These are phyloP conservation scores for Trebouxia sp. DNA, from an alignment of 139 green algal genomes.

Conservation along the genomic window DNA sequence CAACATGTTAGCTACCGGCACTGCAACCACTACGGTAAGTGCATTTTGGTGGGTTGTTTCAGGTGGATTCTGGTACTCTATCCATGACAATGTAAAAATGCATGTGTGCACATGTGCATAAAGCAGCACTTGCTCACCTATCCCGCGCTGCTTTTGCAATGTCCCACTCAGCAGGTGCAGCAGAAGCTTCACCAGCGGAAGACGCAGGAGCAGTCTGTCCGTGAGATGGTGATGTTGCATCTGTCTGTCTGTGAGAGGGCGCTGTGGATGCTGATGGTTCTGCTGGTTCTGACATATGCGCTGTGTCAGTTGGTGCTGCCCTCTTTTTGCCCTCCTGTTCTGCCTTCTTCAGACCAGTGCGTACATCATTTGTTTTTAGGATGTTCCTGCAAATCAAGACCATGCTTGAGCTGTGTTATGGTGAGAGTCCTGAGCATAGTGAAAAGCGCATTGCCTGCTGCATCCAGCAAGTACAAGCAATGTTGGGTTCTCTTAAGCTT, in stretches of 20 bases:
- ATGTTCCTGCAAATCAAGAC: slow-evolving; percentile 9
- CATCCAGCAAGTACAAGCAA: background rate
- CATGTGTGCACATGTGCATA: background rate
- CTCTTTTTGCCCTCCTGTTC: slow-evolving; percentile 2
- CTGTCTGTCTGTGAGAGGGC: background rate
- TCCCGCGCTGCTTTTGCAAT: slow-evolving; percentile 1
- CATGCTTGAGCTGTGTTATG: background rate
- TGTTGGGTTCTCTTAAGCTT: background rate
- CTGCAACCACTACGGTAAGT: background rate
- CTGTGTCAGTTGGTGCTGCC: background rate
- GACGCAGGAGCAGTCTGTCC: background rate
- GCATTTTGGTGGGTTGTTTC: background rate
- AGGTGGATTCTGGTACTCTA: background rate
- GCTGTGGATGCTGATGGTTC: background rate
- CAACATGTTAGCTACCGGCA: background rate
- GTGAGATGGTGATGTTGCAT: background rate
- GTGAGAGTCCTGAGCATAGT: background rate
- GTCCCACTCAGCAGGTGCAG: slow-evolving; percentile 2
- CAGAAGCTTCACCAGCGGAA: background rate
- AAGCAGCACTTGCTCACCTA: background rate
- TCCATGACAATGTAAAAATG: background rate
- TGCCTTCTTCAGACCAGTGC: background rate
- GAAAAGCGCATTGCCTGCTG: background rate
- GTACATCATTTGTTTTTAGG: slow-evolving; percentile 8
- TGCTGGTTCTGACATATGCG: background rate